Evolutionary conservation across 495 filamentous ascomycete genomes (phyloP).

Genomic region (Bacidia rubella): DNA sequence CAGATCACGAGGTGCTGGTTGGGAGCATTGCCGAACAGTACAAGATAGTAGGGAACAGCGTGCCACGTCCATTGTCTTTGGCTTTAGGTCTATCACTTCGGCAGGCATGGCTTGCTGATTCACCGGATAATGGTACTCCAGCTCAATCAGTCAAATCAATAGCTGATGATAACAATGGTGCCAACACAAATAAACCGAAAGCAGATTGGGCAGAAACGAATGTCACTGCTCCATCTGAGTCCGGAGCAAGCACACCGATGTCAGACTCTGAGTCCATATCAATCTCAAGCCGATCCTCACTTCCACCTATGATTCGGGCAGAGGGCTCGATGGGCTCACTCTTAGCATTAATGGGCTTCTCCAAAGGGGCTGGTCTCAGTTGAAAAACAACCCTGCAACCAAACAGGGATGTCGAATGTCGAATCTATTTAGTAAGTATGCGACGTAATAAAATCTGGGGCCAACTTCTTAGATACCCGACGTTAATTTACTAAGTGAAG

Average conservation of each 20-base stretch:
- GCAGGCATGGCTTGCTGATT: slow-evolving; percentile 35
- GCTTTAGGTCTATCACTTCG: slow-evolving; percentile 34
- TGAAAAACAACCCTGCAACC: too few relatives aligned
- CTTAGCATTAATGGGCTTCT: too few relatives aligned
- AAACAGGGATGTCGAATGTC: too few relatives aligned
- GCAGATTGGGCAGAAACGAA: too few relatives aligned
- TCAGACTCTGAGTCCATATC: neutral
- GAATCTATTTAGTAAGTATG: too few relatives aligned
- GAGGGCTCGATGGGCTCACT: neutral
- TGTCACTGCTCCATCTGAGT: neutral
- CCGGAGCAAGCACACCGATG: neutral
- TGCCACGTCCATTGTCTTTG: slow-evolving; percentile 48
- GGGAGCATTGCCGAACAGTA: slow-evolving; percentile 38
- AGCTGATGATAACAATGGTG: too few relatives aligned
- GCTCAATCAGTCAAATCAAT: too few relatives aligned
- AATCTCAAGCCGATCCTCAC: neutral
- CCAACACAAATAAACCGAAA: too few relatives aligned
- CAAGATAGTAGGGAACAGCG: slow-evolving; percentile 57
- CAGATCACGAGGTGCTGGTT: slow-evolving; percentile 52
- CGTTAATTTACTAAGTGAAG: too few relatives aligned
- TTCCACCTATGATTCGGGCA: neutral
- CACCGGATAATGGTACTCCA: neutral
- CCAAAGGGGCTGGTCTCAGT: too few relatives aligned
- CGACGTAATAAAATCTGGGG: too few relatives aligned
- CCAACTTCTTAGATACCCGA: too few relatives aligned